Evolutionary conservation across 2,329 filamentous ascomycete genomes (phyloP), one percentile per base, ranked within the genome.

Genomic region (Alternaria sp.): DNA sequence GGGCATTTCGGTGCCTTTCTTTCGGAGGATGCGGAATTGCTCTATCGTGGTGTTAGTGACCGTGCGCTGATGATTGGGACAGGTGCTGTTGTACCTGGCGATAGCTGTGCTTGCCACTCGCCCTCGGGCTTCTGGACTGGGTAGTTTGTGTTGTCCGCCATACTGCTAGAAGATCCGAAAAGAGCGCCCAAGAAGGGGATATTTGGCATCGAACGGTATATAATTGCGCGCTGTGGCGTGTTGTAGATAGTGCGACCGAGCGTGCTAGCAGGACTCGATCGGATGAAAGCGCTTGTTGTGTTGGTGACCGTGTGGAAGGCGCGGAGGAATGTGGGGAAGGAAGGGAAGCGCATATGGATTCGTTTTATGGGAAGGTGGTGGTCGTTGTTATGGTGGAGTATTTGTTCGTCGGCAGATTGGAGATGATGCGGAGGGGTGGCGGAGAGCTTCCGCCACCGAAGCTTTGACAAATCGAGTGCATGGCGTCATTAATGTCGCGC

Each of bases 1-100:
- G 15, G 95, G 88, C 3, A 88, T 82, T 79, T 99, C 96, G 49
- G 96, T 99, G 73, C 94, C 96, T 80, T 97, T 95, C 79, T 96
- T 84, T 67, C 96, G 91, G 59, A 99, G 89, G 77, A 99, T 87
- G 69, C 93, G 92, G 85, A 98, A 99, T 86, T 99, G 96, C 76
- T 97, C 95, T 97, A 73, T 57, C 57, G 72, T 30, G 68, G 6
- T 13, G 52, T 71, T 47, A 66, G 65, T 46, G 55, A 15, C 30
- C 9, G 11, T 50, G 60, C 9, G 17, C 23, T 25, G 13, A 10
- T 49, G 3, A 23, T 4, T n/a, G 25, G 3, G 2, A 8, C 2
- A 6, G 15, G 8, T 11, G 6, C 5, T 21, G 25, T 78, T 80
- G 26, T 82, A 91, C 90, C 89, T 76, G 87, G 87, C 60, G 85